phyloP scores from a whole-genome alignment of 228 moss, liverwort and hornwort species.

The Sphagnum magellanicum region DNA sequence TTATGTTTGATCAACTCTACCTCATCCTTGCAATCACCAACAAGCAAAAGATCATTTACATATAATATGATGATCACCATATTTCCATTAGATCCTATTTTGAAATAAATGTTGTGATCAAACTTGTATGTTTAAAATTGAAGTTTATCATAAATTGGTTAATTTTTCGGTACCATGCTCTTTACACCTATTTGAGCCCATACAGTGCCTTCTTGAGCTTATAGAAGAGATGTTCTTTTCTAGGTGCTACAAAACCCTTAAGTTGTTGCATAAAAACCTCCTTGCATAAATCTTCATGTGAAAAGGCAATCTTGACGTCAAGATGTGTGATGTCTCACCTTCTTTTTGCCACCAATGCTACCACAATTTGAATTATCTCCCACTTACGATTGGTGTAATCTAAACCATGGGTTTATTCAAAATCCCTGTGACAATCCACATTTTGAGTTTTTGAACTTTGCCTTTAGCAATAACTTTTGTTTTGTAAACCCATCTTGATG shows the following conservation, averaged over 20 bases:
- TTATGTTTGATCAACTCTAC: neutral
- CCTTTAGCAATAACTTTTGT: too few species aligned
- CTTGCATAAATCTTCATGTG: neutral
- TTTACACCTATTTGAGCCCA: neutral
- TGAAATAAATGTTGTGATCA: neutral
- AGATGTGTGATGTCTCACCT: too few species aligned
- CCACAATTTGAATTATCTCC: too few species aligned
- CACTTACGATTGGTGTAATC: too few species aligned
- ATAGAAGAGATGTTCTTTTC: neutral
- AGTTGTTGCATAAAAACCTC: neutral
- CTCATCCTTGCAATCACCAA: neutral
- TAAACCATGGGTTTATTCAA: too few species aligned
- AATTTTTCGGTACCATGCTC: neutral
- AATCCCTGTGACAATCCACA: too few species aligned
- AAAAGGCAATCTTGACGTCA: too few species aligned
- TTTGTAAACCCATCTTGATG: too few species aligned
- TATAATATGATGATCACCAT: neutral
- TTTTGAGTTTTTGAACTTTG: too few species aligned
- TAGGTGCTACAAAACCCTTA: neutral
- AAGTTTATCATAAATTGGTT: neutral
- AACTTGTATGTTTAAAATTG: neutral
- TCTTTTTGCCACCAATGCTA: too few species aligned
- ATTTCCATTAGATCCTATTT: neutral
- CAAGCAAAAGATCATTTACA: slow-evolving; percentile 1
- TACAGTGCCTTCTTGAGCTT: neutral